A percentile compares a stretch with the other conserved stretches of the same genome.
These are phyloP conservation scores for Stereum hirsutum DNA, from an alignment of 1,284 basidiomycete genomes.

Conservation along the genomic window DNA sequence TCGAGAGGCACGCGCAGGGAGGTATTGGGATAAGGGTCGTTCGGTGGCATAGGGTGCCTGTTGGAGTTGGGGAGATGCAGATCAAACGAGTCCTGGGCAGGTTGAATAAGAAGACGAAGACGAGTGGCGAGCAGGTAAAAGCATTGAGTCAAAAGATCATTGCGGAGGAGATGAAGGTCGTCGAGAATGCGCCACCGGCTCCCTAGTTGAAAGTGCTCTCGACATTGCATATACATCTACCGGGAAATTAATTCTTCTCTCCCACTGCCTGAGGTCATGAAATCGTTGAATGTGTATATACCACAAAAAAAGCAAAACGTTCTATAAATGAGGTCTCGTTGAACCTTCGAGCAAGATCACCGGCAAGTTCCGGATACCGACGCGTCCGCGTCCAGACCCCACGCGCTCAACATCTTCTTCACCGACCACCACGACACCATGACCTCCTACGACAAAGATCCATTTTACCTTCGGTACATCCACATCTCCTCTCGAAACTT, in stretches of 20 bases:
- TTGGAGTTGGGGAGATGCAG: slow-evolving; percentile 51
- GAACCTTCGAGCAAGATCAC: background rate
- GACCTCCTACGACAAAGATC: slow-evolving; percentile 51
- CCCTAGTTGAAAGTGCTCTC: too few relatives aligned
- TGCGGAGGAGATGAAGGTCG: slow-evolving; percentile 28
- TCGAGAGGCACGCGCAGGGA: slow-evolving; percentile 69
- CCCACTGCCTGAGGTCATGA: too few relatives aligned
- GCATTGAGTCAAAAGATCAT: slow-evolving; percentile 37
- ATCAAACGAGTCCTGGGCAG: slow-evolving; percentile 26
- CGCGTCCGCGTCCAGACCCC: background rate
- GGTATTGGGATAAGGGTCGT: slow-evolving; percentile 85
- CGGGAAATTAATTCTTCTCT: too few relatives aligned
- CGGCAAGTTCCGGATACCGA: background rate
- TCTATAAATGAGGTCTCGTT: too few relatives aligned
- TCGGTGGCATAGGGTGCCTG: slow-evolving; percentile 65
- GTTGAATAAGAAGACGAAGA: slow-evolving; percentile 14
- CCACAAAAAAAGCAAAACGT: too few relatives aligned
- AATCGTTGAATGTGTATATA: too few relatives aligned
- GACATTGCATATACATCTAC: too few relatives aligned
- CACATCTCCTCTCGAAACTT: slow-evolving; percentile 2
- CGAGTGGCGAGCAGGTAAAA: slow-evolving; percentile 21
- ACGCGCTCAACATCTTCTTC: background rate
- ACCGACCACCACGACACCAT: slow-evolving; percentile 20
- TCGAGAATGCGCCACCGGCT: slow-evolving; percentile 1
- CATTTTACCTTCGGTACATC: slow-evolving; percentile 76